phyloP scores from a whole-genome alignment of 2,329 filamentous ascomycete species.

The Aspergillus sp. region DNA sequence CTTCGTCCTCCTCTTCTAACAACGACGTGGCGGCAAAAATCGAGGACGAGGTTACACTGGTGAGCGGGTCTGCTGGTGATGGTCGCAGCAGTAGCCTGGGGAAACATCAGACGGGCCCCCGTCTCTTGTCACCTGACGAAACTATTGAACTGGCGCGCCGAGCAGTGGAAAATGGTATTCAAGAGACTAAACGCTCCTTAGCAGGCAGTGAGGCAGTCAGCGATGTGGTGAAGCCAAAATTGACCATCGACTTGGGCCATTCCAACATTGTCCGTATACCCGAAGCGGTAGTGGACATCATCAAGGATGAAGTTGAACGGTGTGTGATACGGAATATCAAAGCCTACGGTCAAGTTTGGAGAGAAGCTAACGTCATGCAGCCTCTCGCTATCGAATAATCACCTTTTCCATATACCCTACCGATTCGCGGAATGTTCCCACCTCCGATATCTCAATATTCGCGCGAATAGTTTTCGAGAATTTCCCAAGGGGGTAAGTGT shows the following conservation, averaged over 20 bases:
- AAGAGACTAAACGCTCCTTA: conserved; percentile 50
- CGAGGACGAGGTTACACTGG: conserved; percentile 33
- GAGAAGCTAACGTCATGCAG: conserved; percentile 32
- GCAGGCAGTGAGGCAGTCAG: conserved; percentile 49
- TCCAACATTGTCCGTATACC: conserved; percentile 52
- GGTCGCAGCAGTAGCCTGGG: conserved; percentile 17
- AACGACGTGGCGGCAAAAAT: conserved; percentile 30
- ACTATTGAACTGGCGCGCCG: conserved; percentile 48
- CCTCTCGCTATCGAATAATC: conserved; percentile 54
- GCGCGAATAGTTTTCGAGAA: conserved; percentile 55
- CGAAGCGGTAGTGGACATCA: conserved; percentile 53
- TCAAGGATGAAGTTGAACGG: conserved; percentile 57
- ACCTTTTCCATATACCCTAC: conserved; percentile 51
- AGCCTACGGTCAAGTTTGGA: neutral
- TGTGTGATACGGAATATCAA: conserved; percentile 26
- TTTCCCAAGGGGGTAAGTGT: conserved; percentile 64
- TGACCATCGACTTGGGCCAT: conserved; percentile 55
- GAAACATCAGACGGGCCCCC: conserved; percentile 28
- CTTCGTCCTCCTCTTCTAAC: conserved; percentile 26
- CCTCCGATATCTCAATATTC: conserved; percentile 53
- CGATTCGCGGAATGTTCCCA: conserved; percentile 52
- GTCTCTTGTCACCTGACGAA: conserved; percentile 45
- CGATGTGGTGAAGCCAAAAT: conserved; percentile 50
- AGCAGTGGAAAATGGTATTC: conserved; percentile 50
- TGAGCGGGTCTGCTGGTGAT: conserved; percentile 30